These are phyloP conservation scores for Blastomyces silverae DNA, from an alignment of 2,329 filamentous ascomycete species.

Conservation along the genomic window DNA sequence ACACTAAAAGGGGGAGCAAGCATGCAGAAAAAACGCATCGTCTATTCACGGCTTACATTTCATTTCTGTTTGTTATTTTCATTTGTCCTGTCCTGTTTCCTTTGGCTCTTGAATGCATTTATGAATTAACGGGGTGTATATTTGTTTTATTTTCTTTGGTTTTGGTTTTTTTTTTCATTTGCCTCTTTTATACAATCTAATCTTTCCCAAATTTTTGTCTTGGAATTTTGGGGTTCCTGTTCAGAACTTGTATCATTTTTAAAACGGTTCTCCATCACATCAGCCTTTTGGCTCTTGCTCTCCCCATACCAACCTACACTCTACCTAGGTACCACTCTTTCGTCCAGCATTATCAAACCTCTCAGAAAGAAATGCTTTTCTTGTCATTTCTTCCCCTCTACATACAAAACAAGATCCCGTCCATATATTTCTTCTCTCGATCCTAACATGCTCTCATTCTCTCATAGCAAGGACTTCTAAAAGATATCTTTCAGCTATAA, in stretches of 20 bases:
- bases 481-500: background rate
- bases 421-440: background rate
- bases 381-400: background rate
- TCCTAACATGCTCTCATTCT: background rate
- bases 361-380: background rate
- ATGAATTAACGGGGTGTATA: slow-evolving; percentile 5
- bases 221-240: background rate
- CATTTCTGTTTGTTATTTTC: slow-evolving; percentile 29
- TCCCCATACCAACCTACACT: background rate
- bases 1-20: background rate
- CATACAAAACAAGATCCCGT: background rate
- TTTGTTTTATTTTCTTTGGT: background rate
- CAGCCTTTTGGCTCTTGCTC: background rate
- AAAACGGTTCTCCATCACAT: background rate
- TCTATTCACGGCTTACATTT: slow-evolving; percentile 25
- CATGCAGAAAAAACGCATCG: background rate
- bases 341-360: background rate
- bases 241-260: background rate
- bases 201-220: slow-evolving; percentile 3
- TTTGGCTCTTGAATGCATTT: slow-evolving; percentile 9
- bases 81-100: slow-evolving; percentile 22
- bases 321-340: background rate
- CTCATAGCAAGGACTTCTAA: background rate
- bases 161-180: background rate
- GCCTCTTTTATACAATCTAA: slow-evolving; percentile 8